Base-by-base conservation (phyloP, 495 filamentous ascomycete species). In the Hypoxylon fragiforme region DNA sequence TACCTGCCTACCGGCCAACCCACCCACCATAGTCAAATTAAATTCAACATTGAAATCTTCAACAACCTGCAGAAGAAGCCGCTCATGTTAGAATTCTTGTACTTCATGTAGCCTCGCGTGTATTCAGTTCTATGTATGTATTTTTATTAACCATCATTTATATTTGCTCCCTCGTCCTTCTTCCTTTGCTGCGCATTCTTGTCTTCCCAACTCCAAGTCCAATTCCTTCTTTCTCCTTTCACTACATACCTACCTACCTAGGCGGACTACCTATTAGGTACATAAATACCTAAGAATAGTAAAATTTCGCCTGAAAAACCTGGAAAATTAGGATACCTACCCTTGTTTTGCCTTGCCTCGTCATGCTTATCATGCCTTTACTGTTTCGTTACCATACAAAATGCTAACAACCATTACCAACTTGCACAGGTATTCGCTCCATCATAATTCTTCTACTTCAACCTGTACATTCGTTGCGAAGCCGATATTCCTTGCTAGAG, bases 391-490 rank as follows among this genome's bases (percentile, higher is more conserved):
- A 38, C 16, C 41, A 32, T 30, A 58, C 19, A 44, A 44, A 45
- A 53, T 65, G 50, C 59, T 68, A 57, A 65, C 38, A 20, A 42
- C 8, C n/a, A 42, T 45, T 16, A 42, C 26, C 35, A 15, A 39
- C 48, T 58, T 51, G 32, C 58, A 42, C 53, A 66, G 59, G 60
- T 63, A 56, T 65, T 64, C 44, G 50, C 41, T 46, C 49, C 47
- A 60, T 52, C 28, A 38, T 48, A 31, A 34, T 51, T 52, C 45
- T 37, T 44, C 49, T 28, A 63, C 52, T 53, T 54, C 62, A 51
- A 40, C 48, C 42, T 56, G 53, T 60, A 64, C 44, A 57, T 54
- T 54, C 58, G 47, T 57, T 47, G 44, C 56, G 38, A 34, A 58
- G 44, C 35, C 49, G n/a, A 44, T 49, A 57, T 61, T 45, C 52